Base-by-base conservation (phyloP, 1,284 basidiomycete species). In the Rhodotorula sp. region DNA sequence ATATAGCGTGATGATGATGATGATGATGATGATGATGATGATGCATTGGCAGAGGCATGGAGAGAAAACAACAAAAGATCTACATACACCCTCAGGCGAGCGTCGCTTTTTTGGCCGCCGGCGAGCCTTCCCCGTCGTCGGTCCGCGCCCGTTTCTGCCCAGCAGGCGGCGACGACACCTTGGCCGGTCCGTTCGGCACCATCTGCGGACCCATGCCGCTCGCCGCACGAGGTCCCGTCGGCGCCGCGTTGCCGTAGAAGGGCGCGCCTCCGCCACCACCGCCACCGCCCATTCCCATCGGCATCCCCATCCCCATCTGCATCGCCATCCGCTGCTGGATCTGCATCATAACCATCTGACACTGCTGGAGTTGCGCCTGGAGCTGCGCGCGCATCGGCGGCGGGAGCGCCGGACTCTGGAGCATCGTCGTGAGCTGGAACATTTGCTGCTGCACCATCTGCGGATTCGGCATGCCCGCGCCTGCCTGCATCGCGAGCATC, bases 361-460 rank as follows among this genome's bases (percentile, higher is more conserved):
- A 64, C 67, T 79, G 77, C 71, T 77, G 80, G 63, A 71, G 81
- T 68, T 81, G 80, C 52, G 63, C 63, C 43, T 73, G 69, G 2
- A 79, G 58, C 75, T 89, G 86, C 79, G 89, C 89, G 34, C 91
- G 88, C 68, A 73, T 73, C 57, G 65, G 67, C 38, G 73, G 69
- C 34, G 69, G 69, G 68, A 77, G 52, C 66, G 79, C 76, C 77
- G 79, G 73, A 64, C 70, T 69, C 60, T 70, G 63, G 23, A 72
- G 62, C 62, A 69, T 71, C 68, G 58, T 71, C 77, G 65, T 70
- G 72, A 58, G 62, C 55, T 67, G 68, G 48, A 69, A 76, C 70
- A 72, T 69, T 48, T 72, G 73, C 58, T 69, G 69, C 58, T 75
- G 73, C 19, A 72, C 48, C 71, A 71, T 67, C 58, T 66, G 62